Evolutionary conservation across 1,139 yeast genomes (phyloP).

Genomic region (Suhomyces guaymorum): DNA sequence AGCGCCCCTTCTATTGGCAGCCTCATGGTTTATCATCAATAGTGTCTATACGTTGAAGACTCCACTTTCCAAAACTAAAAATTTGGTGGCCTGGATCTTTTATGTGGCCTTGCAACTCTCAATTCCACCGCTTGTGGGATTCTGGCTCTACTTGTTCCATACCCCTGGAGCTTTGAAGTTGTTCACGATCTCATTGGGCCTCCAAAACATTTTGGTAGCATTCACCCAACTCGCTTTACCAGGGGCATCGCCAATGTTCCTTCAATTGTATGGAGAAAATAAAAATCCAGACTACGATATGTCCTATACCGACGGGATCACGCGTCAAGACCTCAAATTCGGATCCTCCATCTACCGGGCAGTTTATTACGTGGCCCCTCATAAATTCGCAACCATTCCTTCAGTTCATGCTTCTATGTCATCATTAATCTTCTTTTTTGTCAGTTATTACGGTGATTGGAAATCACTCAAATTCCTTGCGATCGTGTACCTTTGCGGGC

Average conservation of each 20-base stretch:
- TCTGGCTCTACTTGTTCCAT: constrained; percentile 19
- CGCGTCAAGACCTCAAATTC: constrained; percentile 17
- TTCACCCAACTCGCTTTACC: constrained; percentile 19
- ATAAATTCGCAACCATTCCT: constrained; percentile 20
- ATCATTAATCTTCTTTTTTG: constrained; percentile 17
- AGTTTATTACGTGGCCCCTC: constrained; percentile 20
- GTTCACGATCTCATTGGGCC: constrained; percentile 16
- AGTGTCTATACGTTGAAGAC: constrained; percentile 11
- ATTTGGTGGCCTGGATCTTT: constrained; percentile 17
- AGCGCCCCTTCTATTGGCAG: constrained; percentile 16
- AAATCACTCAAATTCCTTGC: constrained; percentile 13
- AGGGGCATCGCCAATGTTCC: constrained; percentile 20
- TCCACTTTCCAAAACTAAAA: constrained; percentile 12
- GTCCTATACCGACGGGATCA: constrained; percentile 21
- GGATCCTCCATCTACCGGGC: constrained; percentile 15
- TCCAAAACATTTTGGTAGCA: constrained; percentile 16
- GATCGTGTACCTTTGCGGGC: constrained; percentile 15
- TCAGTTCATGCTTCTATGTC: constrained; percentile 20
- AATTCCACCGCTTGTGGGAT: constrained; percentile 14
- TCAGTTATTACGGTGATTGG: constrained; percentile 17
- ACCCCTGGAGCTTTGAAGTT: constrained; percentile 19
- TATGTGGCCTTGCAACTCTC: constrained; percentile 19
- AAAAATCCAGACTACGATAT: constrained; percentile 18
- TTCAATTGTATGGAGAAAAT: constrained; percentile 19
- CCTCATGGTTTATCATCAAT: constrained; percentile 16